Base-by-base conservation (phyloP, 805 yeast species). In the Teunomyces lycoperdinae region DNA sequence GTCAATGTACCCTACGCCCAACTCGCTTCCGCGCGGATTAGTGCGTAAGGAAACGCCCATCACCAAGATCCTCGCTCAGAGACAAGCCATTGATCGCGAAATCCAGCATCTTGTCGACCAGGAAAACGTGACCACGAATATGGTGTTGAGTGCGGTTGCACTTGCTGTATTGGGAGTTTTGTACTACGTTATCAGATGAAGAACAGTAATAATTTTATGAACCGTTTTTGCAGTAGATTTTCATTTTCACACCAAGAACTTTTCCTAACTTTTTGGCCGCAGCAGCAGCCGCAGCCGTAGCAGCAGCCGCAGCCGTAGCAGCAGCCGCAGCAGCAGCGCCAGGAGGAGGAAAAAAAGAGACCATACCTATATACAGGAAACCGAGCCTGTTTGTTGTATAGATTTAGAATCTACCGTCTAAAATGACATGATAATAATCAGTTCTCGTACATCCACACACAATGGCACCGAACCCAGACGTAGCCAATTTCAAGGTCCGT, bases 1-100 rank as follows among this genome's bases (percentile, higher is more conserved):
- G 63, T 73, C 75, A 44, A 75, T 87, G 78, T 82, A 83, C 63
- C 94, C 91, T 53, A 57, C 66, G 31, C 60, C 66, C 30, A 66
- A 65, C 10, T 32, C 50, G 26, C 42, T 84, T 45, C 91, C 91
- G 38, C 46, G 51, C 9, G 84, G 85, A 16, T 79, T 76, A 35
- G 66, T 63, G 17, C 58, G 60, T 32, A 52, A 26, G 30, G 40
- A 46, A 39, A 46, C 51, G 17, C 43, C 47, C 4, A 41, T 50
- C 41, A 42, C 47, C 42, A 38, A 42, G 45, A 36, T 34, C 11
- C 35, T 53, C 33, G 49, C 40, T 4, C 47, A 32, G 14, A 49
- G 57, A 47, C 28, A 31, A 20, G n/a, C 26, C 20, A 35, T 53
- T 14, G 57, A 53, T 26, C 42, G 44, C 30, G 32, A 35, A 5